Evolutionary conservation across 768 basidiomycete genomes (phyloP).

Genomic region (Russula emetica): DNA sequence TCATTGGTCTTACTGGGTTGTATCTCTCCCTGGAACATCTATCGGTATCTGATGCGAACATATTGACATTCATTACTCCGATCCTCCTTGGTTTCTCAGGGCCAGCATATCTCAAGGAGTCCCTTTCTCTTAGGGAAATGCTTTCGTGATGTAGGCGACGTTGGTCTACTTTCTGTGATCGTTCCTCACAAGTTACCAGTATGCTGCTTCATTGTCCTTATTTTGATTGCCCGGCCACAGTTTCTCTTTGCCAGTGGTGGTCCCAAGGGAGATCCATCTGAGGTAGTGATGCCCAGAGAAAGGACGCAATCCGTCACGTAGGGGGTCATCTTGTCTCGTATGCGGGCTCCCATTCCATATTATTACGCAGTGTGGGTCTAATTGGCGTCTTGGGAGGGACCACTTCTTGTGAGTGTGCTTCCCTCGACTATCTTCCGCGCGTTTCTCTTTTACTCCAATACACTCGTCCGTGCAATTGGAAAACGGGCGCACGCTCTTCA

Average conservation of each 20-base stretch:
- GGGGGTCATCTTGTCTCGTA: conserved; percentile 15
- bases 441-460: conserved; percentile 15
- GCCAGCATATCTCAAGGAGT: conserved; percentile 58
- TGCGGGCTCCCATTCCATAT: neutral
- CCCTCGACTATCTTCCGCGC: neutral
- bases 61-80: conserved; percentile 71
- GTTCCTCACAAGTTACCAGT: conserved; percentile 35
- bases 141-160: conserved; percentile 45
- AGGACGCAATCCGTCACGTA: conserved; percentile 60
- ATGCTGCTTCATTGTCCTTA: conserved; percentile 66
- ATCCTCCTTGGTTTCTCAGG: conserved; percentile 60
- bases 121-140: conserved; percentile 50
- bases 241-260: conserved; percentile 69
- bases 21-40: conserved; percentile 72
- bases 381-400: conserved; percentile 60
- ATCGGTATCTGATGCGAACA: conserved; percentile 72
- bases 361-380: conserved; percentile 47
- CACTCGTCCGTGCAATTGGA: conserved; percentile 62
- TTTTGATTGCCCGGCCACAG: conserved; percentile 75
- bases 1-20: conserved; percentile 62
- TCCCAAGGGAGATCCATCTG: conserved; percentile 3
- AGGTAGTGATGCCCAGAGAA: conserved; percentile 32
- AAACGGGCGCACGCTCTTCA: conserved; percentile 72
- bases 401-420: conserved; percentile 56
- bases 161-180: neutral